phyloP scores from a whole-genome alignment of 495 filamentous ascomycete species.

The Paragyromitra xinjiangensis region DNA sequence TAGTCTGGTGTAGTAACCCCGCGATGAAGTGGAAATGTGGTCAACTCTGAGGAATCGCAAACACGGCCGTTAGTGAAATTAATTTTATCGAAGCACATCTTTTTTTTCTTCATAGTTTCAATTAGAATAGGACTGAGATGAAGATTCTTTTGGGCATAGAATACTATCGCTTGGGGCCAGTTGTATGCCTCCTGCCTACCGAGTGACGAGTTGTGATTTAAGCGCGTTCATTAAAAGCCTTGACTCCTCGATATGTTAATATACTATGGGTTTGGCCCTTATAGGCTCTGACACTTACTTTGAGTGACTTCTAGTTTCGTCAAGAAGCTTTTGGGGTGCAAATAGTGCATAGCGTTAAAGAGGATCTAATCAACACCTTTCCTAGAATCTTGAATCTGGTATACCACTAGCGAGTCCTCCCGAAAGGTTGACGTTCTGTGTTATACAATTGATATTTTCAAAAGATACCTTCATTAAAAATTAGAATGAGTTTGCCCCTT shows the following conservation, averaged over 20 bases:
- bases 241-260: no score
- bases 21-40: slow-evolving; percentile 6
- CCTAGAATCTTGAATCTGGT: no score
- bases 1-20: background rate
- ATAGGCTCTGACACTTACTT: no score
- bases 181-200: background rate
- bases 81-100: background rate
- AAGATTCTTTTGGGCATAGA: background rate
- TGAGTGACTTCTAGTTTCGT: no score
- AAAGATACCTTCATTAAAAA: background rate
- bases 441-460: background rate
- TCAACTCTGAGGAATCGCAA: background rate
- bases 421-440: background rate
- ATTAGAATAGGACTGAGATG: background rate
- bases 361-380: no score
- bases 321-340: no score
- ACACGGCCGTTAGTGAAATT: background rate
- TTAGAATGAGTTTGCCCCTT: background rate
- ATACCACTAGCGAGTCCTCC: no score
- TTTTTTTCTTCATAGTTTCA: background rate
- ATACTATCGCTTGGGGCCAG: background rate
- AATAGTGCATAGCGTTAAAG: no score
- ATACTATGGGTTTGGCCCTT: background rate
- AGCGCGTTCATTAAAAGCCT: background rate
- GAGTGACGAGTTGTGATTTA: slow-evolving; percentile 1